phyloP scores from a whole-genome alignment of 805 yeast species.

The Cyberlindnera mississippiensis region DNA sequence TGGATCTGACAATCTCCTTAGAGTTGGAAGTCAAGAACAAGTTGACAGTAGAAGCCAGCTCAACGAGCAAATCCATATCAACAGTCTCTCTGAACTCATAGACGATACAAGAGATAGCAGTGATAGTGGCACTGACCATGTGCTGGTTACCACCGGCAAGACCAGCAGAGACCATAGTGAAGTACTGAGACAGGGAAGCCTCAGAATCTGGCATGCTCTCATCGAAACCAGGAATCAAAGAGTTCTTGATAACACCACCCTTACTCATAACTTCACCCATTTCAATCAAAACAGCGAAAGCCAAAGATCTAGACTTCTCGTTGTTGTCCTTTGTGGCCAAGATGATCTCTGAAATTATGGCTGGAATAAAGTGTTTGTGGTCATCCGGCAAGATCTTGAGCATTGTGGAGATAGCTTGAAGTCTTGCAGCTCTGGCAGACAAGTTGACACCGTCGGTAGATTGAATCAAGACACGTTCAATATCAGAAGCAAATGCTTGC shows the following conservation, averaged over 20 bases:
- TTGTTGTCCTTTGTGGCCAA: conserved; percentile 88
- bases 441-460: conserved; percentile 56
- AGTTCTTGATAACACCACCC: conserved; percentile 64
- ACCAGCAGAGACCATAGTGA: conserved; percentile 95
- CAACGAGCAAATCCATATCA: conserved; percentile 56
- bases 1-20: conserved; percentile 90
- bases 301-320: conserved; percentile 82
- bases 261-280: conserved; percentile 74
- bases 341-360: conserved; percentile 81
- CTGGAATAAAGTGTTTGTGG: conserved; percentile 74
- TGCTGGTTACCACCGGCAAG: conserved; percentile 90
- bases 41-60: conserved; percentile 82
- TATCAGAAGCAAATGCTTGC: conserved; percentile 46
- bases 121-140: conserved; percentile 95
- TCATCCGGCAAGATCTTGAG: conserved; percentile 58
- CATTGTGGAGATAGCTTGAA: conserved; percentile 60
- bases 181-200: conserved; percentile 75
- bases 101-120: conserved; percentile 81
- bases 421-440: conserved; percentile 78
- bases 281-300: conserved; percentile 68
- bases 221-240: conserved; percentile 64
- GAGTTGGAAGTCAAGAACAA: conserved; percentile 86
- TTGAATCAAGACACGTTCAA: conserved; percentile 56
- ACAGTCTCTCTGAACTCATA: conserved; percentile 78
- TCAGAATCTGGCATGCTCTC: conserved; percentile 54